phyloP scores from a whole-genome alignment of 2,329 filamentous ascomycete species.

The Verticillium albo-atrum region DNA sequence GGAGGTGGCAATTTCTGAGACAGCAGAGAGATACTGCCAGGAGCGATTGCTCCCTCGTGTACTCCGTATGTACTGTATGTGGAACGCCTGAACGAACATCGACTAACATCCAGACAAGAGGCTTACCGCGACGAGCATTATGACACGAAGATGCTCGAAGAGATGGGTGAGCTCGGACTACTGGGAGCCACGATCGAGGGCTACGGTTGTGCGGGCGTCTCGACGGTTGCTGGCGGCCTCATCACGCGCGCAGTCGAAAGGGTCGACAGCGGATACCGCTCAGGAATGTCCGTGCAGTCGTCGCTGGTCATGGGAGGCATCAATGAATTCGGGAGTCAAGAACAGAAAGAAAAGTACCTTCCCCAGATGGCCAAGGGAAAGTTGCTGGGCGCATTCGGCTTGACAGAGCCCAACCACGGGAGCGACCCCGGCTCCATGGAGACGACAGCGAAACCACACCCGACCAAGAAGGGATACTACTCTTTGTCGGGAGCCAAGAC shows the following conservation, averaged over 20 bases:
- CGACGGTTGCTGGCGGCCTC: conserved; percentile 81
- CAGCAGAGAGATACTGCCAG: conserved; percentile 90
- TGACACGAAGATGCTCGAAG: conserved; percentile 77
- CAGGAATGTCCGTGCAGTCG: conserved; percentile 89
- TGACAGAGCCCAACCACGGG: conserved; percentile 91
- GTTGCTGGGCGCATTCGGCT: conserved; percentile 77
- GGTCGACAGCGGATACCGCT: conserved; percentile 87
- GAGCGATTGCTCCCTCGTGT: conserved; percentile 82
- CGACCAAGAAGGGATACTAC: conserved; percentile 77
- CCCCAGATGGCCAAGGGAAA: conserved; percentile 79
- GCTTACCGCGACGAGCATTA: conserved; percentile 83
- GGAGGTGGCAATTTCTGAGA: conserved; percentile 84
- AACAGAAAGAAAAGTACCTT: conserved; percentile 81
- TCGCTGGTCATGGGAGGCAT: conserved; percentile 93
- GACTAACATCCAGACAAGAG: conserved; percentile 43
- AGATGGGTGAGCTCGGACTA: conserved; percentile 91
- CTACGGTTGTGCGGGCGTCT: conserved; percentile 83
- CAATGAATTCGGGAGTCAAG: conserved; percentile 77
- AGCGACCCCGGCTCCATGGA: conserved; percentile 92
- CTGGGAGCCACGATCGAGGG: conserved; percentile 82
- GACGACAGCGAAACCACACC: conserved; percentile 77
- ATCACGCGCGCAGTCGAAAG: conserved; percentile 89
- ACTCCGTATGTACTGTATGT: conserved; percentile 56
- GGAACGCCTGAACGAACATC: neutral
- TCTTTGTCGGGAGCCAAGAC: conserved; percentile 80